phyloP scores from a whole-genome alignment of 352 stramenopile genomes.

The Globisporangium iwayamae region DNA sequence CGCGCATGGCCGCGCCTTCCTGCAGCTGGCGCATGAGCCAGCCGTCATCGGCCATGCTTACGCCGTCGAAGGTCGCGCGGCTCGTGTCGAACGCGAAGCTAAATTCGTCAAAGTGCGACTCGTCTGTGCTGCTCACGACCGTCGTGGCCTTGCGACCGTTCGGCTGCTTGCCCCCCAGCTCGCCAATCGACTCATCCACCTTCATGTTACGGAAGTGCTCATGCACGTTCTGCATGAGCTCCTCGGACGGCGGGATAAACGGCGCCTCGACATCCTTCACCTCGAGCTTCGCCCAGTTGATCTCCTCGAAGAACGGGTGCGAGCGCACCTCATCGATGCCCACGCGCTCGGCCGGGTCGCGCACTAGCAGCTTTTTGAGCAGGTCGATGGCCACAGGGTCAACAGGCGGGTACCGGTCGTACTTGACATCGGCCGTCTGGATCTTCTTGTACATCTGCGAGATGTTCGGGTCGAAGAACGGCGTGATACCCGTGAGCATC shows the following conservation, averaged over 20 bases:
- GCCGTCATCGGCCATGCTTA: constrained; percentile 81
- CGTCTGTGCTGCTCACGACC: constrained; percentile 31
- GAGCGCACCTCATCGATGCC: constrained; percentile 50
- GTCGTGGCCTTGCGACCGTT: constrained; percentile 55
- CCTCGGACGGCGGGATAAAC: constrained; percentile 74
- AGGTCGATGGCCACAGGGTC: constrained; percentile 67
- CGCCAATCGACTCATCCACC: constrained; percentile 74
- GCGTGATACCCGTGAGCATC: constrained; percentile 85
- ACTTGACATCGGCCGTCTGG: constrained; percentile 82
- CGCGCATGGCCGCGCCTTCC: constrained; percentile 72
- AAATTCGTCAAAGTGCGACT: constrained; percentile 87
- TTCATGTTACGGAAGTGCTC: constrained; percentile 90
- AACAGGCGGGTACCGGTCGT: constrained; percentile 61
- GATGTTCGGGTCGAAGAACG: constrained; percentile 85
- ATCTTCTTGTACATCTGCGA: constrained; percentile 90
- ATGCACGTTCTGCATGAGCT: constrained; percentile 87
- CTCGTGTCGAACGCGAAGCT: constrained; percentile 84
- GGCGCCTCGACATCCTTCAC: constrained; percentile 78
- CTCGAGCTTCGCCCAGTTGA: constrained; percentile 72
- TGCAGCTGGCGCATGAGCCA: constrained; percentile 80
- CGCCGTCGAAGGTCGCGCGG: constrained; percentile 67
- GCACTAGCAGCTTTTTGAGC: constrained; percentile 72
- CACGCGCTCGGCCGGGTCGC: constrained; percentile 66
- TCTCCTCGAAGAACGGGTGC: constrained; percentile 68
- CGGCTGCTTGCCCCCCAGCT: constrained; percentile 44